Evolutionary conservation across 108 stramenopile genomes (phyloP).

Genomic region (Skeletonema marinoi): DNA sequence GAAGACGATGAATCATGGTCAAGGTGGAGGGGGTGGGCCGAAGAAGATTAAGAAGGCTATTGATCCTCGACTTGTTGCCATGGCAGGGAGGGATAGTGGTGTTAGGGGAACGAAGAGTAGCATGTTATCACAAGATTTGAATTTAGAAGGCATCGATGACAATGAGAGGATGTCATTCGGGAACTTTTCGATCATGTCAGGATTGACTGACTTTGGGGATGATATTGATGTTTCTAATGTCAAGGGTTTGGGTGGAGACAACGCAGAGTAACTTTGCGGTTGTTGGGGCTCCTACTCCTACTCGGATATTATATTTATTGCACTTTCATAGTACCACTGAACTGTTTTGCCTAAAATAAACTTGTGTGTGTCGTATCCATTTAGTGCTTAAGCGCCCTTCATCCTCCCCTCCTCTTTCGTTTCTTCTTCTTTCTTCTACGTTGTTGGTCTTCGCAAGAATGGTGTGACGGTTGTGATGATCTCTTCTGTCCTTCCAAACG

Average conservation of each 20-base stretch:
- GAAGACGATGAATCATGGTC: conserved; percentile 33
- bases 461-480: not conserved
- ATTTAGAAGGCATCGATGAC: conserved; percentile 20
- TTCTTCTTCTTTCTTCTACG: not conserved
- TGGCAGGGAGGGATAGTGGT: conserved; percentile 13
- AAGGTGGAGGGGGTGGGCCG: conserved; percentile 17
- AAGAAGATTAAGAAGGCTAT: conserved; percentile 27
- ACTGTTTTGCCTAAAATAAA: not conserved
- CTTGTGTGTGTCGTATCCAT: not conserved
- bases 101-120: conserved; percentile 20
- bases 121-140: conserved; percentile 17
- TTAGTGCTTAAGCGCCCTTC: not conserved
- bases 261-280: not conserved
- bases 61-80: conserved; percentile 2
- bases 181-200: conserved; percentile 41
- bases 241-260: not conserved
- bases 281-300: not conserved
- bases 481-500: not conserved
- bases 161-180: conserved; percentile 44
- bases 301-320: not conserved
- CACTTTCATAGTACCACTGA: not conserved
- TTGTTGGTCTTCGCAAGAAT: not conserved
- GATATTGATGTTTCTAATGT: not conserved
- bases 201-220: conserved; percentile 33
- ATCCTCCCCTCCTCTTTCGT: not conserved